Conservation (phyloP, 805 yeast species). For the Kuraishia ogatae region DNA sequence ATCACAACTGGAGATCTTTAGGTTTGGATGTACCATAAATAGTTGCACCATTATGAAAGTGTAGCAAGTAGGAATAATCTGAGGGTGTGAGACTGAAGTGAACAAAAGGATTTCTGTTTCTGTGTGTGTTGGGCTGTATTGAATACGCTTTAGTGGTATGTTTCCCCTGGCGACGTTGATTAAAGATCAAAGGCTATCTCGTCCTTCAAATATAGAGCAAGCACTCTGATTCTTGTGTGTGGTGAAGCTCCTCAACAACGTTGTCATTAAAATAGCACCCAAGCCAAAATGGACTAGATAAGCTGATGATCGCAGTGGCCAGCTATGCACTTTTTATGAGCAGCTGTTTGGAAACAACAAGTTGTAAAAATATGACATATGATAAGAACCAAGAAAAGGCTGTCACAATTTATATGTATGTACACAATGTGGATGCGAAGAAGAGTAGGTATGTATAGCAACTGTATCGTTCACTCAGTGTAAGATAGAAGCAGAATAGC, state of each 20-base stretch:
- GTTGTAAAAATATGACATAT: neutral
- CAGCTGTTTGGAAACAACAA: neutral
- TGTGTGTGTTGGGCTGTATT: too few species aligned
- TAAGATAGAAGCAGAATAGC: too few species aligned
- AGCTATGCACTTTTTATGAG: neutral
- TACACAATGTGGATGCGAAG: too few species aligned
- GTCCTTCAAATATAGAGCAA: too few species aligned
- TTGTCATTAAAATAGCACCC: neutral
- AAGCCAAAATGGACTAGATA: too few species aligned
- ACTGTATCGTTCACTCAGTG: too few species aligned
- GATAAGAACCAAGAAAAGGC: neutral
- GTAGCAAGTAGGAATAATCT: too few species aligned
- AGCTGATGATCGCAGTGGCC: neutral
- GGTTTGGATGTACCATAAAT: slow-evolving; percentile 22
- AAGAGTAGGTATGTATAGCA: neutral
- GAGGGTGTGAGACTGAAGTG: too few species aligned
- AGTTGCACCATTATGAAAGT: slow-evolving; percentile 15
- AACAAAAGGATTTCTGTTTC: too few species aligned
- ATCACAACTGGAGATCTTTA: slow-evolving; percentile 18
- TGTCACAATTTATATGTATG: neutral
- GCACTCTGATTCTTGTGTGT: neutral
- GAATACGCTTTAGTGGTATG: too few species aligned
- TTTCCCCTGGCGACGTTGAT: too few species aligned
- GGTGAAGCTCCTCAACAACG: neutral
- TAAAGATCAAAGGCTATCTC: too few species aligned